Percentiles rank a stretch among this genome's conserved stretches.
These are phyloP conservation scores for Sporothrix mexicana DNA, from an alignment of 2,329 filamentous ascomycete species.

Conservation along the genomic window DNA sequence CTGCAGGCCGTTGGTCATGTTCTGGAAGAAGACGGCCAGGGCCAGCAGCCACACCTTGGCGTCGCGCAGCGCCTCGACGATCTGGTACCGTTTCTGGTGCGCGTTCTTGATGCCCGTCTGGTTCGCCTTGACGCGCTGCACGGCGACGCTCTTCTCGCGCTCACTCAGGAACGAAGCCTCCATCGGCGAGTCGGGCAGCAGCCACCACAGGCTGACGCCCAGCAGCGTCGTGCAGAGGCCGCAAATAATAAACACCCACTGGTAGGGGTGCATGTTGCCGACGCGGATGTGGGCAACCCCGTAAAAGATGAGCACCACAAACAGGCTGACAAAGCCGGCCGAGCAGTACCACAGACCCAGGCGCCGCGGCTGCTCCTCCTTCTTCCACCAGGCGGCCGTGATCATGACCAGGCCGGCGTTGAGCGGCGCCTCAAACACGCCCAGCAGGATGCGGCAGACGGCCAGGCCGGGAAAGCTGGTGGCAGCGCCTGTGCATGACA, in stretches of 20 bases:
- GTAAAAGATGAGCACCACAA: not conserved
- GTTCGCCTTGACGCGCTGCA: conserved; percentile 45
- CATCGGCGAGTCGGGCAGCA: conserved; percentile 41
- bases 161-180: conserved; percentile 38
- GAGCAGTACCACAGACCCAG: conserved; percentile 14
- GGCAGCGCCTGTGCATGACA: conserved; percentile 57
- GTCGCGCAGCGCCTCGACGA: conserved; percentile 45
- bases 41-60: conserved; percentile 42
- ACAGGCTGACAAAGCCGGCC: not conserved
- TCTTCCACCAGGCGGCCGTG: conserved; percentile 58
- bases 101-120: conserved; percentile 47
- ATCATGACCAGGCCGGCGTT: conserved; percentile 65
- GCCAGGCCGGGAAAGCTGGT: conserved; percentile 61
- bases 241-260: conserved; percentile 45
- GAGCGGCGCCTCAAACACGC: conserved; percentile 61
- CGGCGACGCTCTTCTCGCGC: conserved; percentile 43
- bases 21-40: conserved; percentile 24
- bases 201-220: conserved; percentile 37
- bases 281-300: not conserved
- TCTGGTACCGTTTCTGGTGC: conserved; percentile 42
- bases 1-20: conserved; percentile 32
- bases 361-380: conserved; percentile 1
- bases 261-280: conserved; percentile 35
- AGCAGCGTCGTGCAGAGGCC: conserved; percentile 46
- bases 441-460: conserved; percentile 62